Evolutionary conservation across 164 flowering plant species (phyloP), one percentile per base, ranked within the genome.

Genomic region (Umbellularia californica): DNA sequence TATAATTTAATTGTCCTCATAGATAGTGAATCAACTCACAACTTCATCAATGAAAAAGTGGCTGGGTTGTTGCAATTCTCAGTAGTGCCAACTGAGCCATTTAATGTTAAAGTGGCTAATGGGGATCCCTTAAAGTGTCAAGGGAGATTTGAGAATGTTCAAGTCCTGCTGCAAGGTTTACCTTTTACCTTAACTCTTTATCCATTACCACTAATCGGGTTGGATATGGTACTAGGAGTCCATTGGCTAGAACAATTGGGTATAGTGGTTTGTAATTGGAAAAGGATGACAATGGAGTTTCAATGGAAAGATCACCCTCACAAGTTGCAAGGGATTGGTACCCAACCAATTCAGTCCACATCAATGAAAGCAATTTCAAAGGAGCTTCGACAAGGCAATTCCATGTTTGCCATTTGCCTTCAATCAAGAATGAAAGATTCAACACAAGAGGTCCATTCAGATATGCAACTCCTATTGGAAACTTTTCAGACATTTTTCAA

Each of bases 361-460:
- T 52, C 72, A n/a, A 1, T 68, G 22, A 11, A 65, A 9, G 33
- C 33, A 23, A 25, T 65, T 30, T 23, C 68, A 3, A 65, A 65
- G 17, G 68, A 65, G 17, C 0, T 65, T 7, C 9, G 33, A 13
- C 28, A 65, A 24, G 35, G 35, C 28, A 65, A 25, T 22, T 65
- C 72, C 62, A 52, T 68, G 6, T 52, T 68, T 74, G 71, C 71
- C 2, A 55, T 74, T 14, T 74, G 65, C 20, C 27, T 72, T 3
- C 67, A 72, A n/a, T 2, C 51, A 33, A 2, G 13, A 2, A 25
- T 2, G 51, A 33, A 19, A n/a, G 6, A 1, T 13, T 70, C 66
- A 58, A 20, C 20, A 25, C 62, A 11, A 24, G 5, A 23, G 0
- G 3, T 65, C 24, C 33, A 65, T 10, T 1, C 28, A 0, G 68